Conservation (phyloP, 208 protist species). For the Acanthamoeba triangularis region DNA sequence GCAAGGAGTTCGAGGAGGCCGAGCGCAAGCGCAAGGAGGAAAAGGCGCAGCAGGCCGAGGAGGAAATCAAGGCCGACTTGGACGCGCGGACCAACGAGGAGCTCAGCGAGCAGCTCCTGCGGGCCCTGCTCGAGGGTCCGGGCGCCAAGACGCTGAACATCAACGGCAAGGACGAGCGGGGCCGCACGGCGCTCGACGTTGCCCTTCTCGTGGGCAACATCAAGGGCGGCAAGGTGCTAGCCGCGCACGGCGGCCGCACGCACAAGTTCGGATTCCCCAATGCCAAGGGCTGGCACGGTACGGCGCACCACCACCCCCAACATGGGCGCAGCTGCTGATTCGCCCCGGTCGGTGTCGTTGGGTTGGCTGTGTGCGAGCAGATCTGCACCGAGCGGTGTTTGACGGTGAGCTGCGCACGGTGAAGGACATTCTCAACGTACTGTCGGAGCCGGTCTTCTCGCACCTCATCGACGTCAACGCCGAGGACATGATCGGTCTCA, state of each 20-base stretch:
- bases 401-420: background rate
- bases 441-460: background rate
- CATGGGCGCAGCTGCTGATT: background rate
- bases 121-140: background rate
- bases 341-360: background rate
- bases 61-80: background rate
- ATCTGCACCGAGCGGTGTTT: conserved; percentile 17
- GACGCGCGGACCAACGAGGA: background rate
- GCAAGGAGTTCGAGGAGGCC: background rate
- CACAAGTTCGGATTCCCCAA: background rate
- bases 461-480: background rate
- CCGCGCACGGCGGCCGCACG: background rate
- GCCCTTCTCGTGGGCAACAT: conserved; percentile 45
- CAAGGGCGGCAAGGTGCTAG: conserved; percentile 38
- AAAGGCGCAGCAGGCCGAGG: background rate
- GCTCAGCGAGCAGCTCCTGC: background rate
- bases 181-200: conserved; percentile 33
- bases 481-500: background rate
- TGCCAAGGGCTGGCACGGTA: background rate
- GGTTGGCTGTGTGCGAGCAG: background rate
- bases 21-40: conserved; percentile 48
- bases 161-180: conserved; percentile 35
- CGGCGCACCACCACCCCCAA: background rate
- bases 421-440: background rate
- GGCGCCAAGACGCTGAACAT: background rate